phyloP scores from a whole-genome alignment of 2,329 filamentous ascomycete genomes.

The Colletotrichum lupini region DNA sequence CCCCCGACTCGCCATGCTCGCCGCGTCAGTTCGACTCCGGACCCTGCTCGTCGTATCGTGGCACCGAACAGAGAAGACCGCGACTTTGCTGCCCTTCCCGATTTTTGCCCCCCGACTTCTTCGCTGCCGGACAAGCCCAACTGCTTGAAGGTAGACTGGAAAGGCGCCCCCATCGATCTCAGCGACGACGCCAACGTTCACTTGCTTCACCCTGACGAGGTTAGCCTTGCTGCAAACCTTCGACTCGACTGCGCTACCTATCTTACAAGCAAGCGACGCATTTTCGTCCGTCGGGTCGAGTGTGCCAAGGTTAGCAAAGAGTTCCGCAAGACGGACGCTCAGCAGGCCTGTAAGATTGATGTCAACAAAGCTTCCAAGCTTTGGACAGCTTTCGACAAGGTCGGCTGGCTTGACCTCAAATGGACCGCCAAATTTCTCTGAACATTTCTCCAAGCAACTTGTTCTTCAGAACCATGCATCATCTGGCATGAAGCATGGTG shows the following conservation, averaged over 20 bases:
- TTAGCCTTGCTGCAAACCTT: constrained; percentile 80
- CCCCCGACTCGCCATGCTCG: constrained; percentile 40
- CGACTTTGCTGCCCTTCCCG: constrained; percentile 77
- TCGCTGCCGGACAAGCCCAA: constrained; percentile 75
- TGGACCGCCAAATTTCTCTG: constrained; percentile 54
- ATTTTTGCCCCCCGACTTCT: constrained; percentile 77
- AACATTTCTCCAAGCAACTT: constrained; percentile 17
- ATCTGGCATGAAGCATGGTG: constrained; percentile 39
- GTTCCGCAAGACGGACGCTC: constrained; percentile 94
- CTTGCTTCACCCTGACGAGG: constrained; percentile 82
- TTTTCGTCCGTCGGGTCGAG: constrained; percentile 82
- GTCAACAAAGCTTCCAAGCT: constrained; percentile 97
- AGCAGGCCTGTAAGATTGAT: constrained; percentile 97
- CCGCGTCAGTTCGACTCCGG: constrained; percentile 59
- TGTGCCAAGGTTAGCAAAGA: constrained; percentile 77
- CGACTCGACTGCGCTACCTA: constrained; percentile 90
- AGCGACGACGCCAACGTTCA: constrained; percentile 75
- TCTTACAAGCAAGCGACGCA: constrained; percentile 90
- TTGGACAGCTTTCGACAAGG: constrained; percentile 88
- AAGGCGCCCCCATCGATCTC: constrained; percentile 82
- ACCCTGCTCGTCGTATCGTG: constrained; percentile 61
- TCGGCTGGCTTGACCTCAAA: constrained; percentile 79
- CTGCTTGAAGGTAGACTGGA: constrained; percentile 87
- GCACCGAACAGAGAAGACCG: constrained; percentile 83
- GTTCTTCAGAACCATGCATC: constrained; percentile 15